These are phyloP conservation scores for Lentinula lateritia DNA, from an alignment of 768 basidiomycete genomes.

Conservation along the genomic window DNA sequence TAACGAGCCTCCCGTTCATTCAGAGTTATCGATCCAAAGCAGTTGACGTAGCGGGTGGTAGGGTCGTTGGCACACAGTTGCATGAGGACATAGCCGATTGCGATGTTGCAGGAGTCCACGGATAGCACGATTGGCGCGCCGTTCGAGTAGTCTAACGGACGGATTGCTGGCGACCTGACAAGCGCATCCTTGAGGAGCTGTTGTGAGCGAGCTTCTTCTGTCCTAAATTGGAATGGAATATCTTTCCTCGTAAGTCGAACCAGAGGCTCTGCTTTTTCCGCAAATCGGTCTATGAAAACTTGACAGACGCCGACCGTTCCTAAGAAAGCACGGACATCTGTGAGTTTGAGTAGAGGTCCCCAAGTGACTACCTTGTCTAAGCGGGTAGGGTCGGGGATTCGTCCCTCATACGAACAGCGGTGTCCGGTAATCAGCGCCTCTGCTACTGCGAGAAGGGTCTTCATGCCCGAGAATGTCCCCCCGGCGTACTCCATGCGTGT, in stretches of 20 bases:
- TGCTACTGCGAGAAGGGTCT: not conserved
- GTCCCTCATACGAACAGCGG: not conserved
- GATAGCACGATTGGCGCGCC: slow-evolving; percentile 19
- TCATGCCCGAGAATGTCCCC: no score
- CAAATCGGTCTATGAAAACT: not conserved
- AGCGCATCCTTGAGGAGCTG: slow-evolving; percentile 14
- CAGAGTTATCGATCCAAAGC: not conserved
- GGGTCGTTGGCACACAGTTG: slow-evolving; percentile 23
- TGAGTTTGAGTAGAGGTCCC: not conserved
- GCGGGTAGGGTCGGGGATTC: not conserved
- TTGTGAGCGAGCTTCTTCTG: not conserved
- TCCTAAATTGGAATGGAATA: not conserved
- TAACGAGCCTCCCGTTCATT: not conserved
- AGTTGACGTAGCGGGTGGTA: not conserved
- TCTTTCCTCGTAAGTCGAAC: not conserved
- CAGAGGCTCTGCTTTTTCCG: not conserved
- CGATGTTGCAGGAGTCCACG: slow-evolving; percentile 24
- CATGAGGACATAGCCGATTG: slow-evolving; percentile 24
- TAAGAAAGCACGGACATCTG: not conserved
- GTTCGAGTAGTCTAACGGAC: slow-evolving; percentile 23
- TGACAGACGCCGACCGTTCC: not conserved
- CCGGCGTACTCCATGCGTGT: no score
- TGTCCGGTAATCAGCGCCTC: not conserved
- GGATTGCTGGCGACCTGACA: not conserved
- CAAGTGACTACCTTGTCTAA: not conserved